A percentile compares a stretch with the other conserved stretches of the same genome.
phyloP scores from a whole-genome alignment of 2,329 filamentous ascomycete species.

The Metarhizium anisopliae region DNA sequence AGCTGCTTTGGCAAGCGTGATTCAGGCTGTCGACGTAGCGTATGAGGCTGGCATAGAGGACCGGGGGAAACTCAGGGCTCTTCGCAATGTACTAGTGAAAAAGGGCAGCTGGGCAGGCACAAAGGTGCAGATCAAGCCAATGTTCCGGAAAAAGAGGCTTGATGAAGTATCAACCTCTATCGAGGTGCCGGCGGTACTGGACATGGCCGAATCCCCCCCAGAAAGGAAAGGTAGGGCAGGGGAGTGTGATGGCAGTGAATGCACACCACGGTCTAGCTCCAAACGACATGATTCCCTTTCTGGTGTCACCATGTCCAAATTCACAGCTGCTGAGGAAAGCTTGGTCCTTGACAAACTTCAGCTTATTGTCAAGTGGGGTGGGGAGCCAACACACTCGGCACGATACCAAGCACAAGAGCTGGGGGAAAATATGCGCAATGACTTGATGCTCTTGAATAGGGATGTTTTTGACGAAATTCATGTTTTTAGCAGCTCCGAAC shows the following conservation, averaged over 20 bases:
- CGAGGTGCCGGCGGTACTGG: constrained; percentile 23
- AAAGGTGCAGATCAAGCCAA: constrained; percentile 98
- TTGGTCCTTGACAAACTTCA: constrained; percentile 92
- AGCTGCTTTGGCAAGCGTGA: constrained; percentile 78
- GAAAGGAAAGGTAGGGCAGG: constrained; percentile 13
- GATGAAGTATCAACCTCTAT: constrained; percentile 39
- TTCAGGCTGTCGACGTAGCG: constrained; percentile 77
- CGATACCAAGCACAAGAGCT: constrained; percentile 94
- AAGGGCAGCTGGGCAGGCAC: constrained; percentile 93
- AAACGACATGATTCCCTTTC: constrained; percentile 76
- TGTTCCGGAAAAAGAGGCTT: constrained; percentile 85
- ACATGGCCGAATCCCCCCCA: constrained; percentile 14
- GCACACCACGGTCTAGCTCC: constrained; percentile 24
- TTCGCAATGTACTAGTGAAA: constrained; percentile 81
- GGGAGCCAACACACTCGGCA: constrained; percentile 94
- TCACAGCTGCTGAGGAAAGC: constrained; percentile 87
- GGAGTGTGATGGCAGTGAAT: constrained; percentile 10
- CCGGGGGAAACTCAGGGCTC: constrained; percentile 69
- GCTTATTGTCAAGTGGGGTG: constrained; percentile 97
- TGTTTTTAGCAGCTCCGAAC: constrained; percentile 91
- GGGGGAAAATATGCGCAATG: constrained; percentile 91
- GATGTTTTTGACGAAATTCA: constrained; percentile 88
- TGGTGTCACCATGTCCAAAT: constrained; percentile 84
- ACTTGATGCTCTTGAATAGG: constrained; percentile 84
- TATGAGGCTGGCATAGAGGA: constrained; percentile 76